phyloP scores from a whole-genome alignment of 192 early-diverging fungal species.

The Backusella westeae region DNA sequence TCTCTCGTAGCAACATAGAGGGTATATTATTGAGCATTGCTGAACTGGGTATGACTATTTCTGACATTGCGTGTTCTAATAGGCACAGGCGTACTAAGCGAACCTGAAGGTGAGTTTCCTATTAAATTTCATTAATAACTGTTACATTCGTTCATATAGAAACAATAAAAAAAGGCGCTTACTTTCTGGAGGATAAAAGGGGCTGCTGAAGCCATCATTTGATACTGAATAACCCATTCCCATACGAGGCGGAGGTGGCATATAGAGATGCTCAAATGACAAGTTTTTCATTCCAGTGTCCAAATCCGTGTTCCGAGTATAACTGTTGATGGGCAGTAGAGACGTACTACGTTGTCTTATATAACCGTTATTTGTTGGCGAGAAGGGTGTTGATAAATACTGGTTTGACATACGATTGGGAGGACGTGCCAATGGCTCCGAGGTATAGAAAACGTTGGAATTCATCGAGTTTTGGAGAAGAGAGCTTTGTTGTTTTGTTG shows the following conservation, averaged over 20 bases:
- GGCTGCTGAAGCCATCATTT: not conserved
- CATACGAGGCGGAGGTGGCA: not conserved
- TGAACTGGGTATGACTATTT: conserved; percentile 4
- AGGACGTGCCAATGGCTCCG: not conserved
- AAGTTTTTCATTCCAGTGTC: not conserved
- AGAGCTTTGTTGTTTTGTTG: not conserved
- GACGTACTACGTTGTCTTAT: conserved; percentile 13
- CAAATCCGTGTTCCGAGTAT: not conserved
- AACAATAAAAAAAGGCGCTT: not conserved
- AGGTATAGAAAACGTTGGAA: not conserved
- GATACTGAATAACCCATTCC: not conserved
- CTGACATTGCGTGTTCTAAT: not conserved
- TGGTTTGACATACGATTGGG: not conserved
- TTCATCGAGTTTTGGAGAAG: not conserved
- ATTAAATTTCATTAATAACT: not conserved
- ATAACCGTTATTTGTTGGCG: conserved; percentile 6
- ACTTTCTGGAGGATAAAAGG: conserved; percentile 11
- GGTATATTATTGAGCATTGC: conserved; percentile 7
- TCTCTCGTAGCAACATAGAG: not conserved
- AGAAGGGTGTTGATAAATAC: not conserved
- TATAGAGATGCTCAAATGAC: conserved; percentile 9
- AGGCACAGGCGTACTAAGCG: conserved; percentile 9
- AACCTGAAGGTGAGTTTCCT: conserved; percentile 9
- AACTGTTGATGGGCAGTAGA: not conserved
- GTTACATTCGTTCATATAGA: not conserved